These are phyloP conservation scores for Gracilaria gracilis DNA, from an alignment of 23 red algal genomes.

Conservation along the genomic window DNA sequence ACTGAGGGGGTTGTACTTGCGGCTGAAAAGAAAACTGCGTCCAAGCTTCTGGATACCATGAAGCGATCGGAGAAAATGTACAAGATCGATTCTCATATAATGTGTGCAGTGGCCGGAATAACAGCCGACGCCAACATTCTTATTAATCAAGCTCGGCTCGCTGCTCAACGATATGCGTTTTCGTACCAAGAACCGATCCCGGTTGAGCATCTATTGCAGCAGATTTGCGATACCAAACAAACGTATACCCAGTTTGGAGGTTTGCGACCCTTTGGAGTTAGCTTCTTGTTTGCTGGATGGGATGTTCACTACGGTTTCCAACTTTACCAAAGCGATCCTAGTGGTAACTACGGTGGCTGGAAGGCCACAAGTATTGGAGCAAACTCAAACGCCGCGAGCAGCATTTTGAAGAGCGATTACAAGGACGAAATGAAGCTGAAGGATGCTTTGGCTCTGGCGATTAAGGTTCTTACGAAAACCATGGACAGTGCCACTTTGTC, in stretches of 20 bases:
- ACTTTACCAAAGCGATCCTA: conserved; percentile 97
- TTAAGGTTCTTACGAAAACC: conserved; percentile 93
- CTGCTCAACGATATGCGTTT: conserved; percentile 90
- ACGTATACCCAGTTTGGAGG: conserved; percentile 99
- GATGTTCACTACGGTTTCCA: conserved; percentile 98
- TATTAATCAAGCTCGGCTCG: conserved; percentile 90
- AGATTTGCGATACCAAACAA: conserved; percentile 97
- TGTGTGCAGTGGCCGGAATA: conserved; percentile 98
- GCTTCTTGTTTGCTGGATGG: conserved; percentile 99
- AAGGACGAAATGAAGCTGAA: conserved; percentile 89
- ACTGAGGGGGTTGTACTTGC: conserved; percentile 94
- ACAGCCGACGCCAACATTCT: conserved; percentile 99
- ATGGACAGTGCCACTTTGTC: conserved; percentile 86
- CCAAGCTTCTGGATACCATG: conserved; percentile 92
- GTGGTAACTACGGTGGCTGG: conserved; percentile 99
- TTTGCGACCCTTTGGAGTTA: conserved; percentile 93
- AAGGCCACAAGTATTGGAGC: conserved; percentile 93
- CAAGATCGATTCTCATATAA: conserved; percentile 93
- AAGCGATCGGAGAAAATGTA: conserved; percentile 99
- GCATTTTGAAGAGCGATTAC: conserved; percentile 96
- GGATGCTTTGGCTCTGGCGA: conserved; percentile 84
- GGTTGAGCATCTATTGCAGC: conserved; percentile 94
- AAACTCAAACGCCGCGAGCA: conserved; percentile 90
- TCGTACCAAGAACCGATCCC: conserved; percentile 99
- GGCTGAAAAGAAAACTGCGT: conserved; percentile 94